phyloP scores from a whole-genome alignment of 257 asterid species.

The Lycium barbarum region DNA sequence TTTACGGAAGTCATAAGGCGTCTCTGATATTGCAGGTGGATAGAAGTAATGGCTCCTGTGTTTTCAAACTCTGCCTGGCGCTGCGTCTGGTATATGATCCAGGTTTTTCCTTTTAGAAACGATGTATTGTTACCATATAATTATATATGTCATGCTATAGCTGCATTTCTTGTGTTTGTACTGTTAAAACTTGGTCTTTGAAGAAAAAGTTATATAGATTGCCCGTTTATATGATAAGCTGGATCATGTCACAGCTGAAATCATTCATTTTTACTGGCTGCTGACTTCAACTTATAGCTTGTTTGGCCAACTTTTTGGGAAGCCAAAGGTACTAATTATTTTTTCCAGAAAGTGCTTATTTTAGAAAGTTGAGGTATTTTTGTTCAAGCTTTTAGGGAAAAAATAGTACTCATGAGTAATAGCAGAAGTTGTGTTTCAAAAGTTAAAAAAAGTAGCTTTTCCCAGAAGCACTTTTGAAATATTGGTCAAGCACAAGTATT shows the following conservation, averaged over 20 bases:
- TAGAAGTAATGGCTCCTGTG: conserved; percentile 97
- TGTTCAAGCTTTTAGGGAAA: no score
- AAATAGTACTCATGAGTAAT: no score
- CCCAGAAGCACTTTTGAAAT: no score
- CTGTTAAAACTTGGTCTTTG: neutral
- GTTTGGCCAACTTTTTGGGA: no score
- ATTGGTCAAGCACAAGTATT: no score
- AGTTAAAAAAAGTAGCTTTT: no score
- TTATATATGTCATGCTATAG: neutral
- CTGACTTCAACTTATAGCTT: neutral
- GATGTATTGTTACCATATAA: no score
- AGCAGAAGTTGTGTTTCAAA: no score
- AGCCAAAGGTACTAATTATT: no score
- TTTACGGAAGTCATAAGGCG: neutral
- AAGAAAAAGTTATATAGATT: neutral
- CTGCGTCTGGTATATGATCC: conserved; percentile 90
- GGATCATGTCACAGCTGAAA: neutral
- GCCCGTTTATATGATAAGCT: neutral
- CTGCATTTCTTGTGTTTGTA: neutral
- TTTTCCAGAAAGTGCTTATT: no score
- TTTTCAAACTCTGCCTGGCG: conserved; percentile 85
- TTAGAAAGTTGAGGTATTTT: no score
- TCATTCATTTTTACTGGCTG: neutral
- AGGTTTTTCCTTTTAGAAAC: conserved; percentile 52
- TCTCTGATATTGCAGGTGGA: conserved; percentile 60